phyloP scores from a whole-genome alignment of 148 eudicot species.

The Heliamphora exappendiculata region DNA sequence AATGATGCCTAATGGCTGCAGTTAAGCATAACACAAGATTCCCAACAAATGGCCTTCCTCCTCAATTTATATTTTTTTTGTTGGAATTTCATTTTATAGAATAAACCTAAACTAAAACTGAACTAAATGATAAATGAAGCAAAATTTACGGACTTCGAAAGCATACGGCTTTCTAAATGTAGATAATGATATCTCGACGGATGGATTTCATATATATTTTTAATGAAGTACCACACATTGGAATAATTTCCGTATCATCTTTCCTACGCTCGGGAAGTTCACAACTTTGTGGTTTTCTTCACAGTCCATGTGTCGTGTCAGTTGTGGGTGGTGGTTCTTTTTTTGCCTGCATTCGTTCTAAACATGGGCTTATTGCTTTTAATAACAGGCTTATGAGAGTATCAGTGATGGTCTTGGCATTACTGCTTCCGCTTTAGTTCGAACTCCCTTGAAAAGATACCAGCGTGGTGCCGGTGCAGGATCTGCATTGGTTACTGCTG shows the following conservation, averaged over 20 bases:
- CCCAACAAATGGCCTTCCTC: neutral
- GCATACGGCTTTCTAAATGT: too few species aligned
- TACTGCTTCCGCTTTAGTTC: slow-evolving; percentile 74
- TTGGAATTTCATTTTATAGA: neutral
- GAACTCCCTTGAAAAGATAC: slow-evolving; percentile 66
- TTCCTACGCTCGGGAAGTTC: neutral
- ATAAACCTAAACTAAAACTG: too few species aligned
- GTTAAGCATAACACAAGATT: neutral
- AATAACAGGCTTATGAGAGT: slow-evolving; percentile 73
- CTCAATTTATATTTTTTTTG: neutral
- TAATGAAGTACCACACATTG: too few species aligned
- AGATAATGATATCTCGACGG: too few species aligned
- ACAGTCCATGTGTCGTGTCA: neutral
- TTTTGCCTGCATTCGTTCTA: neutral
- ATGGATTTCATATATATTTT: too few species aligned
- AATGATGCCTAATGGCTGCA: slow-evolving; percentile 1
- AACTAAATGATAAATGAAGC: too few species aligned
- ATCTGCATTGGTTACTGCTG: slow-evolving; percentile 72
- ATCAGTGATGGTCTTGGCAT: slow-evolving; percentile 73
- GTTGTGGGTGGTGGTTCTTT: neutral
- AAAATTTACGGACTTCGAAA: too few species aligned
- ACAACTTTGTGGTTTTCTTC: neutral
- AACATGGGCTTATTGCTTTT: neutral
- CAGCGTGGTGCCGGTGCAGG: slow-evolving; percentile 72
- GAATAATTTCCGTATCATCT: too few species aligned